Percentiles rank a stretch among this genome's conserved stretches.
Evolutionary conservation across 75 land plant genomes (phyloP).

Genomic region (Cunninghamia lanceolata): DNA sequence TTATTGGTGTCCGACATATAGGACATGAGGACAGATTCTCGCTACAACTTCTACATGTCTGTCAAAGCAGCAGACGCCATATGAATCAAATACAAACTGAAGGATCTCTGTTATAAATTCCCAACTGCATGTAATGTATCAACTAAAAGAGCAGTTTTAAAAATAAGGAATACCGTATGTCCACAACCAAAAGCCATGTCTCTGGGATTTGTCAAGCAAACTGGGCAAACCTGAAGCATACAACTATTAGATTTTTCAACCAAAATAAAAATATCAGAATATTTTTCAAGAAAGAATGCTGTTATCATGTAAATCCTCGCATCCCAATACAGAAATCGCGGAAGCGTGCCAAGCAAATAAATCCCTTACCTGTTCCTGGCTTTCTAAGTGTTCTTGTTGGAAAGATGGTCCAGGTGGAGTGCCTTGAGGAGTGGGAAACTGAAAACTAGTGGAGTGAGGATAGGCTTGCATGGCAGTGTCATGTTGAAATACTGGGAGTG

Average conservation of each 20-base stretch:
- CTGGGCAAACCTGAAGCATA: constrained; percentile 38
- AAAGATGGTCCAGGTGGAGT: background rate
- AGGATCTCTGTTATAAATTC: background rate
- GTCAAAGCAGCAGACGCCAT: background rate
- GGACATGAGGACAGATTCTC: constrained; percentile 52
- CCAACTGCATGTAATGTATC: background rate
- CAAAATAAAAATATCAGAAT: background rate
- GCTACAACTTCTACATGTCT: constrained; percentile 78
- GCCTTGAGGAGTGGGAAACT: background rate
- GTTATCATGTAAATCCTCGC: background rate
- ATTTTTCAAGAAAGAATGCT: background rate
- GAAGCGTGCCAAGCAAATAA: background rate
- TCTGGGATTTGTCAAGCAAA: constrained; percentile 50
- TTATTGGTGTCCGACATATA: constrained; percentile 66
- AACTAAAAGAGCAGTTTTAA: background rate
- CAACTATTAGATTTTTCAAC: background rate
- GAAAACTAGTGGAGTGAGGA: background rate
- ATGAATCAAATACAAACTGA: background rate
- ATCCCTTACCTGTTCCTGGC: constrained; percentile 2
- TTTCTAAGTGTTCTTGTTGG: background rate
- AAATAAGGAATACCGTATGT: constrained; percentile 38
- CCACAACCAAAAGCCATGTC: constrained; percentile 77
- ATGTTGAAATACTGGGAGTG: constrained; percentile 5
- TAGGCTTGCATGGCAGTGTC: background rate
- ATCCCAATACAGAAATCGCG: background rate